Evolutionary conservation across 164 flowering plant species (phyloP), one percentile per base, ranked within the genome.

Genomic region (Umbellularia californica): DNA sequence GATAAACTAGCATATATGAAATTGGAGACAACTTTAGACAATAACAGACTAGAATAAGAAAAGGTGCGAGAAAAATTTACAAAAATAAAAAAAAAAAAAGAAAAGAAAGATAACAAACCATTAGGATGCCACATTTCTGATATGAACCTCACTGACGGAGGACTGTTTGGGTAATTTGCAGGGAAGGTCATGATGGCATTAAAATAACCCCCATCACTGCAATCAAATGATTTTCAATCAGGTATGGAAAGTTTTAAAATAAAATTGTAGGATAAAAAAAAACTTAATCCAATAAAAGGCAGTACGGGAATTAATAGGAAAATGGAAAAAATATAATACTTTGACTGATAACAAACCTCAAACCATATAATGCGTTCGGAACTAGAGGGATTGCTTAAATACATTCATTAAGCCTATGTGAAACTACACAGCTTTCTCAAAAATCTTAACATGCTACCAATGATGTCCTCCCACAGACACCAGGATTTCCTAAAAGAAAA

Each of bases 121-220:
- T 90, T 90, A 1, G 95, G 95, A 83, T 90, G 95, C 95, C 95
- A 90, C 75, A 90, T 78, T 51, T 90, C 93, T 3, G 95, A 90
- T 20, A 87, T 89, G 81, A 90, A 89, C 77, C 81, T 88, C 60
- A 90, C 89, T 22, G 90, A 70, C 22, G 95, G 95, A 51, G 95
- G 95, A 76, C 90, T 89, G 74, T 85, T 86, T 0, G 95, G 95
- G 65, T 90, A 90, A 71, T 90, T 84, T 28, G 76, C 25, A 5
- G 95, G 95, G 76, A 90, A 90, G 70, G 76, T 82, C 92, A 90
- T 88, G 65, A 90, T 82, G 13, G 94, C 94, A 78, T 88, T 90
- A 73, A 89, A 90, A 77, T 85, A 89, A 7, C 95, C 95, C 15
- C 93, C 93, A 70, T 90, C 95, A 75, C 95, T 90, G 85, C 77